Conservation (phyloP, 208 protist genomes). For the Trypanosoma avium region DNA sequence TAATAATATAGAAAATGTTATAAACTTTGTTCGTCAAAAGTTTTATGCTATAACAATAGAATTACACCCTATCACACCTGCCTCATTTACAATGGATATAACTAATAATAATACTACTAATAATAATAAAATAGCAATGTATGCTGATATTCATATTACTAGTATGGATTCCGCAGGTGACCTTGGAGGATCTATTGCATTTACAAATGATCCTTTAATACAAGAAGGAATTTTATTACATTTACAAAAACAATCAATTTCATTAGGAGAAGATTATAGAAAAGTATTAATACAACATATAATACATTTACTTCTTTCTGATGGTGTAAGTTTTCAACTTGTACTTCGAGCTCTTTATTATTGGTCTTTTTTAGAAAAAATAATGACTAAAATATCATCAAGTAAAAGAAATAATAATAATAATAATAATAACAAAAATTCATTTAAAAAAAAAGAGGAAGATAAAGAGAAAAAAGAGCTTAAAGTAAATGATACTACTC, state of each 20-base stretch:
- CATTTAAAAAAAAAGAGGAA: background rate
- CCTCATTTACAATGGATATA: background rate
- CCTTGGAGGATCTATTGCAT: slow-evolving; percentile 32
- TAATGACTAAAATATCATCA: background rate
- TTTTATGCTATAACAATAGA: slow-evolving; percentile 19
- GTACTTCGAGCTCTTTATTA: background rate
- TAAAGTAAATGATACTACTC: background rate
- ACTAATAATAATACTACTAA: background rate
- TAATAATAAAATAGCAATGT: background rate
- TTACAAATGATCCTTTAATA: slow-evolving; percentile 13
- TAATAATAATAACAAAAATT: background rate
- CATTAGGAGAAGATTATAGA: background rate
- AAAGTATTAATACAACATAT: slow-evolving; percentile 11
- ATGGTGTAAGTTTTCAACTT: slow-evolving; percentile 19
- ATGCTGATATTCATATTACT: slow-evolving; percentile 26
- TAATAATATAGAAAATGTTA: slow-evolving; percentile 12
- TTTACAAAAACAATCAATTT: slow-evolving; percentile 10
- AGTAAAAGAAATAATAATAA: background rate
- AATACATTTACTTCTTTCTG: slow-evolving; percentile 15
- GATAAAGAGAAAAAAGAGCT: background rate
- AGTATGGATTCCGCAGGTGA: slow-evolving; percentile 25
- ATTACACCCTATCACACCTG: slow-evolving; percentile 13
- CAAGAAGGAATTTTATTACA: slow-evolving; percentile 4
- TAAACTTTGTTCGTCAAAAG: slow-evolving; percentile 5
- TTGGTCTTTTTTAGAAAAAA: background rate